Base-by-base conservation (phyloP, 1,139 yeast species). In the Wickerhamomyces sp. region DNA sequence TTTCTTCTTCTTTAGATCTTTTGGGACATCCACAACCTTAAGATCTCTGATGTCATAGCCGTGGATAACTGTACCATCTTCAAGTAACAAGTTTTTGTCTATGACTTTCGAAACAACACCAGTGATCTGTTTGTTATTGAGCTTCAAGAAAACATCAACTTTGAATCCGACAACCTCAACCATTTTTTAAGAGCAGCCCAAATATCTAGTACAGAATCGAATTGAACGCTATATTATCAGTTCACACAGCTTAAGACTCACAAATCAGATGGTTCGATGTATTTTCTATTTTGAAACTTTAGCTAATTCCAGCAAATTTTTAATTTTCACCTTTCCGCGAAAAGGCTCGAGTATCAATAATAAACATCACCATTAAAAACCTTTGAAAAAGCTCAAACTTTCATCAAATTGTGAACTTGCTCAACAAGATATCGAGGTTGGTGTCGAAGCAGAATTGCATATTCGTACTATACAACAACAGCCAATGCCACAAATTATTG, bases 111-210 rank as follows among this genome's bases (percentile, higher is more conserved):
- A 50, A 31, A 80, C 74, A 9, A 60, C 47, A 0, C 86, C 87
- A 13, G 64, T 57, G 13, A 77, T 55, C 28, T 55, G 61, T 13
- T 67, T 51, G 3, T 76, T 77, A 43, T 67, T 59, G 35, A 7
- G 13, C 13, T 73, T 74, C 42, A 78, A 66, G 28, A 58, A 58
- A 29, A 80, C 52, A 46, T 70, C 71, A 15, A 80, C 80, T 37
- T 70, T 70, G 54, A 74, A 79, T 39, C 81, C 78, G 38, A 72
- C 58, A 49, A 78, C 77, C 48, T 77, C 80, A 7, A 42, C 42
- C 48, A 46, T 46, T 27, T 21, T 33, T 13, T 4, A n/a, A 28
- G 19, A 28, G 8, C 7, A 15, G 7, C 17, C 30, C 13, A 28
- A 28, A 14, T 7, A 15, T 10, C 14, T 10, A 14, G 18, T 10